These are phyloP conservation scores for Saprolegnia parasitica DNA, from an alignment of 352 stramenopile species.

Conservation along the genomic window DNA sequence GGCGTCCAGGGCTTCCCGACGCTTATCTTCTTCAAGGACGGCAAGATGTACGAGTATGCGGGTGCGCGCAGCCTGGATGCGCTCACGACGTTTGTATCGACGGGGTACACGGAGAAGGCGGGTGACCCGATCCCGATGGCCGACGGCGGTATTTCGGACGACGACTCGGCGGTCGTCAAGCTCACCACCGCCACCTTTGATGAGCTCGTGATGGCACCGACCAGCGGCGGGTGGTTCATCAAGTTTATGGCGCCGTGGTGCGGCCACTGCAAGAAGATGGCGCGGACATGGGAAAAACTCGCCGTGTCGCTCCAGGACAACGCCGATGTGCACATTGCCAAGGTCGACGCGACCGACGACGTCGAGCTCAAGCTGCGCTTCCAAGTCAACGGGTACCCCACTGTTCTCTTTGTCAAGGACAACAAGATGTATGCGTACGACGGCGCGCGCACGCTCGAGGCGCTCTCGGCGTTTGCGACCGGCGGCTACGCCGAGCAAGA, in stretches of 20 bases:
- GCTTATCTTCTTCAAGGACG: background rate
- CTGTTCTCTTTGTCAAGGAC: background rate
- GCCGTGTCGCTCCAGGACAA: background rate
- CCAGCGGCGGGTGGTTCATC: too few relatives aligned
- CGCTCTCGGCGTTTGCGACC: background rate
- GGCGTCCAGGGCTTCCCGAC: background rate
- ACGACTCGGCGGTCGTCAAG: background rate
- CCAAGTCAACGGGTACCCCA: constrained; percentile 4
- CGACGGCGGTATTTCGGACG: constrained; percentile 14
- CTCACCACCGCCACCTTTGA: constrained; percentile 26
- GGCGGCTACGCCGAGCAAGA: background rate
- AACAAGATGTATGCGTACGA: constrained; percentile 14
- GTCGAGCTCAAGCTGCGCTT: constrained; percentile 31
- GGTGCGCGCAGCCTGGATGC: background rate
- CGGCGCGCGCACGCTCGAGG: background rate
- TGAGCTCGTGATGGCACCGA: background rate
- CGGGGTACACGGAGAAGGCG: background rate
- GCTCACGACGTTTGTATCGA: background rate
- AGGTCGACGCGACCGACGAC: constrained; percentile 10
- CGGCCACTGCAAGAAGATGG: constrained; percentile 44
- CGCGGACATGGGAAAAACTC: constrained; percentile 2
- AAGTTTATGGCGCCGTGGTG: constrained; percentile 49
- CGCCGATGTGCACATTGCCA: constrained; percentile 6
- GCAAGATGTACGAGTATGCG: constrained; percentile 10
- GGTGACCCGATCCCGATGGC: background rate